phyloP scores from a whole-genome alignment of 805 yeast species.

The Brettanomyces anomalus region DNA sequence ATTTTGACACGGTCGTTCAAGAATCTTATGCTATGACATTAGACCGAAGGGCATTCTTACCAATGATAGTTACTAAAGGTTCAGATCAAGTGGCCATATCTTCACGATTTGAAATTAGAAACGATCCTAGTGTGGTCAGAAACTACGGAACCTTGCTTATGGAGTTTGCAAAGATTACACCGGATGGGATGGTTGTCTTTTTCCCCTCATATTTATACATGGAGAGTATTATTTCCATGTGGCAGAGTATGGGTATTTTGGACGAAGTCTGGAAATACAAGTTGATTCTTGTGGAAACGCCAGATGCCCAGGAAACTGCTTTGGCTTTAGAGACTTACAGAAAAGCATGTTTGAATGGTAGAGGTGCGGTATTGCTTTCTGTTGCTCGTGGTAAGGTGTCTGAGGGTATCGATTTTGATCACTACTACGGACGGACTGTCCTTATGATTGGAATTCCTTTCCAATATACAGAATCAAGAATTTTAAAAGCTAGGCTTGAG shows the following conservation, averaged over 20 bases:
- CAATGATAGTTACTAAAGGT: constrained; percentile 94
- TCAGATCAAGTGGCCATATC: constrained; percentile 97
- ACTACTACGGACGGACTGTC: constrained; percentile 95
- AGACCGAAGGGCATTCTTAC: constrained; percentile 85
- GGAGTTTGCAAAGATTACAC: constrained; percentile 91
- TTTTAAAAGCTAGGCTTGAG: constrained; percentile 88
- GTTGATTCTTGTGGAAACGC: constrained; percentile 91
- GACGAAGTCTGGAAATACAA: constrained; percentile 99
- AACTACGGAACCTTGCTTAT: constrained; percentile 89
- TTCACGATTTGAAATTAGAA: constrained; percentile 91
- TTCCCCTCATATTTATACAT: constrained; percentile 95
- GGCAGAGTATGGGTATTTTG: constrained; percentile 97
- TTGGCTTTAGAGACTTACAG: constrained; percentile 91
- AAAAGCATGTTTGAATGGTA: constrained; percentile 92
- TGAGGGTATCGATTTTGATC: constrained; percentile 98
- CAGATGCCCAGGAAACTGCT: constrained; percentile 98
- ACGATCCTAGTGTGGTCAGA: constrained; percentile 96
- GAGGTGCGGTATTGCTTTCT: constrained; percentile 92
- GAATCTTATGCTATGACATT: constrained; percentile 95
- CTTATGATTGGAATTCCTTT: constrained; percentile 98
- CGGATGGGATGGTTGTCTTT: constrained; percentile 97
- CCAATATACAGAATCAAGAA: constrained; percentile 96
- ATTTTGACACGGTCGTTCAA: constrained; percentile 87
- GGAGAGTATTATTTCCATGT: constrained; percentile 97
- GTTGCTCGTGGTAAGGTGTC: constrained; percentile 99